Evolutionary conservation across 2,329 filamentous ascomycete genomes (phyloP), one percentile per base, ranked within the genome.

Genomic region (Curvularia verruculosa): DNA sequence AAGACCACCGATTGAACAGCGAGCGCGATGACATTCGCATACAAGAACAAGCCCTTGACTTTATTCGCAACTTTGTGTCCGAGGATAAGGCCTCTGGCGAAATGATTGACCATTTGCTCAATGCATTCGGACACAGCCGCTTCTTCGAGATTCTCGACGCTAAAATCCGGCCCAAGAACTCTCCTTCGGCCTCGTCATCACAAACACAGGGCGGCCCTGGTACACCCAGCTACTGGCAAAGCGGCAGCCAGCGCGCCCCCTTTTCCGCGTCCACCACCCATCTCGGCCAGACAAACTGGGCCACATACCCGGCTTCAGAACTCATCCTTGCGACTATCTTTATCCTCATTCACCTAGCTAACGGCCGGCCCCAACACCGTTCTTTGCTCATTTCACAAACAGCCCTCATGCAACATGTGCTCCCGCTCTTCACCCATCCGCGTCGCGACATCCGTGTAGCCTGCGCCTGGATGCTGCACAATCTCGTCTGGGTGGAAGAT

Each of bases 1-100:
- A 88, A 44, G 89, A 90, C 60, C 85, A 87, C 21, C 81, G 83
- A 23, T 83, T 87, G 28, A 88, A 88, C 70, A 86, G 88, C 18
- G 85, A 89, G 50, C 87, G 87, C 63, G 90, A 96, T 63, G 91
- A 96, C 63, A 82, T 93, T 36, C 88, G 88, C 2, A 90, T 97
- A 26, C 94, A 98, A 77, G 92, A 96, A 72, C 93, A 98, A 76
- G 91, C 89, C 0, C 84, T 98, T 18, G 89, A 96, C 67, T 89
- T 98, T 66, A 86, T 99, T 60, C 86, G 94, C 52, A 99, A 99
- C 75, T 81, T 98, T 29, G 90, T 97, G 64, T 89, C 89, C 55
- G 86, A 88, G 58, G 80, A 75, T 65, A 85, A 74, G 44, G 62
- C 75, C 64, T 82, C 78, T 64, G 81, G 75, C 59, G 86, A 80